phyloP scores from a whole-genome alignment of 2,329 filamentous ascomycete species.

The Fusarium sp. region DNA sequence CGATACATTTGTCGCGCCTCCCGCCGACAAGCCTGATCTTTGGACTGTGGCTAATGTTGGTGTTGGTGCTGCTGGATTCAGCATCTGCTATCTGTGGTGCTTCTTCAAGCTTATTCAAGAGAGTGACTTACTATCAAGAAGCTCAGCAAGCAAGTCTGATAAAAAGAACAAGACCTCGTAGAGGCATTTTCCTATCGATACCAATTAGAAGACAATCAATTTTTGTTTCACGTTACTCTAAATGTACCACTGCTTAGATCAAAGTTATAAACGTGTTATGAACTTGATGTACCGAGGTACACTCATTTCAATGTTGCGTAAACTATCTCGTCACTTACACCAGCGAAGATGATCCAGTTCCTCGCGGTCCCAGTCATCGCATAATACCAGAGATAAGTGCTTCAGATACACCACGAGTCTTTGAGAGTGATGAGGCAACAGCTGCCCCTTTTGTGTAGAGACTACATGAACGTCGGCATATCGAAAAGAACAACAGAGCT shows the following conservation, averaged over 20 bases:
- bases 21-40: constrained; percentile 86
- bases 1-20: constrained; percentile 78
- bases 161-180: constrained; percentile 54
- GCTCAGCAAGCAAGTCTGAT: constrained; percentile 48
- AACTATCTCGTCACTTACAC: too few relatives aligned
- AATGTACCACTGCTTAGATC: too few relatives aligned
- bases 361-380: too few relatives aligned
- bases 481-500: too few relatives aligned
- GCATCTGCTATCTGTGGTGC: constrained; percentile 93
- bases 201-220: constrained; percentile 4
- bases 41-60: constrained; percentile 95
- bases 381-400: too few relatives aligned
- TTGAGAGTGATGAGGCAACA: not conserved
- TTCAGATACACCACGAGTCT: too few relatives aligned
- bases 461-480: too few relatives aligned
- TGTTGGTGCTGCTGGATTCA: constrained; percentile 87
- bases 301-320: too few relatives aligned
- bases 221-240: not conserved
- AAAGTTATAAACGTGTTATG: not conserved
- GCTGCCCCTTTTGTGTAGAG: not conserved
- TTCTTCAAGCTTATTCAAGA: constrained; percentile 76
- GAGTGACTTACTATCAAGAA: constrained; percentile 66
- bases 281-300: too few relatives aligned
- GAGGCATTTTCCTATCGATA: constrained; percentile 7
- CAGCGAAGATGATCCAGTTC: too few relatives aligned